Conservation (phyloP, 1,284 basidiomycete genomes). For the Inonotus hispidus region DNA sequence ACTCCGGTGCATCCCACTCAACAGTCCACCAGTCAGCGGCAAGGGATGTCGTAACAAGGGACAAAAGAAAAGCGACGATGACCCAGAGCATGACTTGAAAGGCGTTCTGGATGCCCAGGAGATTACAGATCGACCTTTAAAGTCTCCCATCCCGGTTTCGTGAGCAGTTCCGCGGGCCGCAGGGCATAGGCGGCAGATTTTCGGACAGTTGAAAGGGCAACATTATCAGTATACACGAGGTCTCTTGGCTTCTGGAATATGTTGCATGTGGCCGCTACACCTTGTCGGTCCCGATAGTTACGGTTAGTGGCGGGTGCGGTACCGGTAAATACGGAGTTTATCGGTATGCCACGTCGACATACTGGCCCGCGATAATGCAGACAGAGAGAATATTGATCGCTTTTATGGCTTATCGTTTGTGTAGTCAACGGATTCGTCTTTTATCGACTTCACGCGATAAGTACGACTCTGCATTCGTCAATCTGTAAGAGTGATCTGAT, state of each 20-base stretch:
- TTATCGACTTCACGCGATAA: no score
- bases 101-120: not conserved
- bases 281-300: not conserved
- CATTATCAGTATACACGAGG: no score
- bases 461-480: no score
- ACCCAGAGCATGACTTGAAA: not conserved
- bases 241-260: not conserved
- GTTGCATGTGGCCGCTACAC: not conserved
- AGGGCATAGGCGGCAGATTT: not conserved
- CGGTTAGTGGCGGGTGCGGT: not conserved
- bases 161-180: not conserved
- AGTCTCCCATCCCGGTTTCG: not conserved
- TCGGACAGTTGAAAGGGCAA: not conserved
- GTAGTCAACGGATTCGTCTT: no score
- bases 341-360: not conserved
- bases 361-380: not conserved
- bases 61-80: not conserved
- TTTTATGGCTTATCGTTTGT: no score
- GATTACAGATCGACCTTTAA: not conserved
- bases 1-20: slow-evolving; percentile 23
- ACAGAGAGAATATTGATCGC: not conserved
- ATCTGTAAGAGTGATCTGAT: no score
- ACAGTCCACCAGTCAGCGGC: slow-evolving; percentile 21
- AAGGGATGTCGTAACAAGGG: not conserved
- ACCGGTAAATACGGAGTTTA: not conserved